Base-by-base conservation (phyloP, 768 basidiomycete species). In the Omphalotus guepiniiformis region DNA sequence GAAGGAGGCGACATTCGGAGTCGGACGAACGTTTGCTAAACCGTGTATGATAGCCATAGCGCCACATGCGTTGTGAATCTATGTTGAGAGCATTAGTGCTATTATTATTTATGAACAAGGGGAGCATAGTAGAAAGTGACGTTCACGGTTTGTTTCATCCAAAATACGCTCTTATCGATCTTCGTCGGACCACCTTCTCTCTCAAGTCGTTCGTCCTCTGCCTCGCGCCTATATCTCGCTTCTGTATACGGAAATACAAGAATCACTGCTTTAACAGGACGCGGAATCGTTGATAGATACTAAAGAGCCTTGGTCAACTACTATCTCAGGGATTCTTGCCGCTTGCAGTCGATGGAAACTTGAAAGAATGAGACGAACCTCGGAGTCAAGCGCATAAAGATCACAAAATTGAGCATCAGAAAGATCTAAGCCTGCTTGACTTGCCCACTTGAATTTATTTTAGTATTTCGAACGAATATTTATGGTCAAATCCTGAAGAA, bases 241-340 rank as follows among this genome's bases (percentile, higher is more conserved):
- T 71, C 72, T 1, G 69, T 61, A 43, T 75, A 70, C 3, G 85
- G 85, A 62, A 85, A 87, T 27, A 86, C 70, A 18, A 87, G 59
- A 12, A 85, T 64, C 11, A 86, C 72, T 1, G 85, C 85, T 54
- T 80, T 77, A 37, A 77, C 79, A 1, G 78, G 82, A 50, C 64
- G 54, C 1, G 81, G 70, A 0, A 85, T 75, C 59, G 82, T 69
- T 0, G 43, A 57, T 15, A 86, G 72, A 27, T 84, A 70, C 66
- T 86, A 39, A 23, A 32, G 9, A n/a, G 72, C 75, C 50, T 73
- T 75, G 6, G 61, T 52, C 41, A 78, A 9, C n/a, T 32, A 9
- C n/a, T n/a, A 32, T 9, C 30, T n/a, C 9, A 32, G n/a, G 9
- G 9, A 32, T 32, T 9, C 30, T n/a, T 32, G n/a, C n/a, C n/a